Percentiles rank a stretch among this genome's conserved stretches.
These are phyloP conservation scores for Aureobasidium vineae DNA, from an alignment of 2,329 filamentous ascomycete species.

Conservation along the genomic window DNA sequence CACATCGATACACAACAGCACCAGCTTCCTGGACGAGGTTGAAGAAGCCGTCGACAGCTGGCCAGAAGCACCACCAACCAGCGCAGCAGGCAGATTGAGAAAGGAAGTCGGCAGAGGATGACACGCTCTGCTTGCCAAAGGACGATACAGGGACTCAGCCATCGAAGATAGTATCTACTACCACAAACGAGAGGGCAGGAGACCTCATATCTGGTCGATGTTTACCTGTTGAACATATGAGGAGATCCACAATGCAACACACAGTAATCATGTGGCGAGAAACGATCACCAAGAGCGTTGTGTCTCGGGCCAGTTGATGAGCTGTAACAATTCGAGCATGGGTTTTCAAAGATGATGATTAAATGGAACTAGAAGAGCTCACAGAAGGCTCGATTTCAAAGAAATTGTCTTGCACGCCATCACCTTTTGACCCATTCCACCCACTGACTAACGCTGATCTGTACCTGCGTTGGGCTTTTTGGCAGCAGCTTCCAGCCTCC, in stretches of 20 bases:
- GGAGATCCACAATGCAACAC: neutral
- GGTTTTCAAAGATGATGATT: neutral
- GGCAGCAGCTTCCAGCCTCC: conserved; percentile 7
- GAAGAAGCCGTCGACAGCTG: conserved; percentile 83
- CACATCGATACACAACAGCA: conserved; percentile 83
- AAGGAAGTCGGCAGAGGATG: conserved; percentile 55
- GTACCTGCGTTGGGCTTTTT: neutral
- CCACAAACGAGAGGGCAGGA: neutral
- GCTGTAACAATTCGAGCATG: neutral
- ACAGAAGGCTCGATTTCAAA: neutral
- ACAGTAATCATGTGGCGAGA: neutral
- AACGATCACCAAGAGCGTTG: neutral
- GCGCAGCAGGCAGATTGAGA: conserved; percentile 61
- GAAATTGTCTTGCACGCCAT: neutral
- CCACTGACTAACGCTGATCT: neutral
- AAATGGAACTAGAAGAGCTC: neutral
- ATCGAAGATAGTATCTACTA: neutral
- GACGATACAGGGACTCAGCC: neutral
- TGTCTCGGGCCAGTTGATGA: neutral
- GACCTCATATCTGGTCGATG: neutral
- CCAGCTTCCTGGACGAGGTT: conserved; percentile 85
- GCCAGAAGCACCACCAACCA: conserved; percentile 67
- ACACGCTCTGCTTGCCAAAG: neutral
- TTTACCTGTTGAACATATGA: neutral
- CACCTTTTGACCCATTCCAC: neutral